These are phyloP conservation scores for Colletotrichum sp. DNA, from an alignment of 2,329 filamentous ascomycete genomes.

Conservation along the genomic window DNA sequence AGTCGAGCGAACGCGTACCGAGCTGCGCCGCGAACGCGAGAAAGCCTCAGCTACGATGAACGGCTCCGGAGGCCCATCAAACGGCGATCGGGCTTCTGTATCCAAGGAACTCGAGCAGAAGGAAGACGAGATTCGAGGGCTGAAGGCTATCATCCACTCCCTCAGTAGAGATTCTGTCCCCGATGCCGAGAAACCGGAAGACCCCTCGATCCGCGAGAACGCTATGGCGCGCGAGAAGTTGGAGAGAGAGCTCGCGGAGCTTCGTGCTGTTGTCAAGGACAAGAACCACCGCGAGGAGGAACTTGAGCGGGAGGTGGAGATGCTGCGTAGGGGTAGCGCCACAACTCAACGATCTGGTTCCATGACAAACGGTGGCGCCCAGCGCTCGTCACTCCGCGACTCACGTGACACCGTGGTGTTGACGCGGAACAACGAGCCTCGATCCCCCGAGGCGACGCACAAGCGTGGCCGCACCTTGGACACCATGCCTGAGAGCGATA, in stretches of 20 bases:
- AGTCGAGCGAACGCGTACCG: slow-evolving; percentile 87
- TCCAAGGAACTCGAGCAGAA: slow-evolving; percentile 88
- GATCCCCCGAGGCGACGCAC: slow-evolving; percentile 51
- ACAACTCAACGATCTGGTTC: background rate
- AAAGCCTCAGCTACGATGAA: slow-evolving; percentile 71
- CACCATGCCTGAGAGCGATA: slow-evolving; percentile 74
- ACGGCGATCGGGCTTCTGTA: slow-evolving; percentile 49
- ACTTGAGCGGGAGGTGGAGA: slow-evolving; percentile 80
- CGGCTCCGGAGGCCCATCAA: slow-evolving; percentile 35
- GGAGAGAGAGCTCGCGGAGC: slow-evolving; percentile 80
- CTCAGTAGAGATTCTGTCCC: slow-evolving; percentile 78
- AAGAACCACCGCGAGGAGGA: slow-evolving; percentile 82
- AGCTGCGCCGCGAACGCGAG: slow-evolving; percentile 86
- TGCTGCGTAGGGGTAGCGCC: slow-evolving; percentile 54
- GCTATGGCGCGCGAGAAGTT: slow-evolving; percentile 71
- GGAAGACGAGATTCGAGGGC: slow-evolving; percentile 94
- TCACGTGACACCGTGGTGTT: slow-evolving; percentile 70
- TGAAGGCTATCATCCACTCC: slow-evolving; percentile 98
- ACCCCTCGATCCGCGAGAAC: slow-evolving; percentile 36
- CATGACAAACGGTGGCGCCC: slow-evolving; percentile 48
- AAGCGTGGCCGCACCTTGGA: slow-evolving; percentile 64
- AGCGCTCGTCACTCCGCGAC: slow-evolving; percentile 66
- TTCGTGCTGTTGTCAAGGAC: slow-evolving; percentile 74
- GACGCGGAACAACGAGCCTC: slow-evolving; percentile 53
- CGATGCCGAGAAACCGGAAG: slow-evolving; percentile 30